These are phyloP conservation scores for Phytopythium sindhum DNA, from an alignment of 352 stramenopile species.

Conservation along the genomic window DNA sequence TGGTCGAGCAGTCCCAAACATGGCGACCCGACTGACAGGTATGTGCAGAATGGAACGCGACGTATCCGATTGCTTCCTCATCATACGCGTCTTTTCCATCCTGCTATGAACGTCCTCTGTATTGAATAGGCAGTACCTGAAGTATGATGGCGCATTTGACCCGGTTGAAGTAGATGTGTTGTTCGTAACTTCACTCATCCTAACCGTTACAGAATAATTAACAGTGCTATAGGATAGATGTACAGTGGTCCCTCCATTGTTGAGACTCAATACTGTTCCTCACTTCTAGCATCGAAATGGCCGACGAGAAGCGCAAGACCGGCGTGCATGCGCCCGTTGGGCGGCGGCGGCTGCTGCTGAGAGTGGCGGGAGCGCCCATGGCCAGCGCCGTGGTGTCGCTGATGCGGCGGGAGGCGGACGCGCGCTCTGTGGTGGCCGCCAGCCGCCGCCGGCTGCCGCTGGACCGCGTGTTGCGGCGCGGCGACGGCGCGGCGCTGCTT, in stretches of 20 bases:
- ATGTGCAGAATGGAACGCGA: background rate
- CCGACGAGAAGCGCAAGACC: background rate
- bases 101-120: no score
- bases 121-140: no score
- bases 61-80: background rate
- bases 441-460: conserved; percentile 14
- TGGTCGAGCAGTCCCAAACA: background rate
- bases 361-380: background rate
- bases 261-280: background rate
- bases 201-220: no score
- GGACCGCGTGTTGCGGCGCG: conserved; percentile 30
- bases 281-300: background rate
- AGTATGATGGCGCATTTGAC: no score
- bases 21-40: no score
- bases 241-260: no score
- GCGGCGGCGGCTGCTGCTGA: background rate
- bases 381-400: conserved; percentile 5
- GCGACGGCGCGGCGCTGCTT: conserved; percentile 49
- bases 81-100: no score
- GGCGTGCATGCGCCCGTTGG: no score
- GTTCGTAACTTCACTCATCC: no score
- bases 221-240: no score
- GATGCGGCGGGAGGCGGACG: conserved; percentile 3
- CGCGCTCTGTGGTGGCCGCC: background rate
- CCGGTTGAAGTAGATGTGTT: no score